Conservation (phyloP, 2,329 filamentous ascomycete genomes). For the Clarireedia sp. region DNA sequence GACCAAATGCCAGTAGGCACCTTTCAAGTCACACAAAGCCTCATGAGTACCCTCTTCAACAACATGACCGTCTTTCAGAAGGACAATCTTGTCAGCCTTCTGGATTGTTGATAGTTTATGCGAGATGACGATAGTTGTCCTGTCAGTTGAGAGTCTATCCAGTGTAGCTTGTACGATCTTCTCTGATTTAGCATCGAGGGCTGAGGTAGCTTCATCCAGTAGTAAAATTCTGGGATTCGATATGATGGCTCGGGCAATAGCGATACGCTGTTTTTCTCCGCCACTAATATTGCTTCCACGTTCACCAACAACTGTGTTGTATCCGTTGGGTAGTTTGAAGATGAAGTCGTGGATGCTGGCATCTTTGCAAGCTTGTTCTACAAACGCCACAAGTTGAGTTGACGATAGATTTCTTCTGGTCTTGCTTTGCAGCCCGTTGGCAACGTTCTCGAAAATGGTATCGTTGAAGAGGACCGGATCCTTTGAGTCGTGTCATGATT, state of each 20-base stretch:
- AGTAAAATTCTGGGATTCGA: slow-evolving; percentile 82
- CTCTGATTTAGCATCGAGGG: slow-evolving; percentile 86
- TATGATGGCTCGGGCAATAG: slow-evolving; percentile 80
- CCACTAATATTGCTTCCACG: slow-evolving; percentile 82
- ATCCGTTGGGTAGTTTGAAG: slow-evolving; percentile 67
- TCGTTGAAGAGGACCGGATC: slow-evolving; percentile 44
- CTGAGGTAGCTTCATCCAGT: slow-evolving; percentile 87
- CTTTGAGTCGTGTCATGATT: no score
- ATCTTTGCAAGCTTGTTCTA: slow-evolving; percentile 75
- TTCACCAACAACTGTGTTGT: slow-evolving; percentile 85
- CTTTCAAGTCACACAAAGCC: slow-evolving; percentile 57
- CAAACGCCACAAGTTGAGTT: slow-evolving; percentile 40
- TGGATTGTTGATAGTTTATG: slow-evolving; percentile 88
- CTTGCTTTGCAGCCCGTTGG: slow-evolving; percentile 4
- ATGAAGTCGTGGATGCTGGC: slow-evolving; percentile 79
- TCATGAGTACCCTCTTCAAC: slow-evolving; percentile 85
- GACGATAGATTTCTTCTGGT: not conserved
- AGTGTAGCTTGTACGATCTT: slow-evolving; percentile 85
- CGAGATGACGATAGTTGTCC: slow-evolving; percentile 89
- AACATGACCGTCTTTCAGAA: slow-evolving; percentile 73
- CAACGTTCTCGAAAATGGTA: slow-evolving; percentile 31
- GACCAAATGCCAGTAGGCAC: slow-evolving; percentile 64
- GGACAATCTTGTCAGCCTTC: slow-evolving; percentile 86
- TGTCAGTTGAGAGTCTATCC: slow-evolving; percentile 70
- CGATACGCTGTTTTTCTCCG: slow-evolving; percentile 90